phyloP scores from a whole-genome alignment of 352 stramenopile species.

The Saprolegnia diclina region DNA sequence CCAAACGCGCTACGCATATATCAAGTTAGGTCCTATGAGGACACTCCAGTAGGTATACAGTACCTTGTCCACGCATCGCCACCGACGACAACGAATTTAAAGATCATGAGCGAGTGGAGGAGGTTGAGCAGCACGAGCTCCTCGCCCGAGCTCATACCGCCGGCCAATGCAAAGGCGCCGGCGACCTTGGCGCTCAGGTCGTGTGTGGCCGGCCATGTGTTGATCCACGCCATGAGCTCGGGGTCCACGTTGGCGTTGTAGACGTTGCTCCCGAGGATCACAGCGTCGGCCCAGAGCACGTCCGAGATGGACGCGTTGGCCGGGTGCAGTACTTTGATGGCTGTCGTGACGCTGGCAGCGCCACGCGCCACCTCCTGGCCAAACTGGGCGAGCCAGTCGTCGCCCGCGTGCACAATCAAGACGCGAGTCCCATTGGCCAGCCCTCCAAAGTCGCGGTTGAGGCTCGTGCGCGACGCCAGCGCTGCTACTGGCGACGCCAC shows the following conservation, averaged over 20 bases:
- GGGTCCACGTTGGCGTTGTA: conserved; percentile 86
- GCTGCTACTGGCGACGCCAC: no score
- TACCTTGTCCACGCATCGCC: conserved; percentile 73
- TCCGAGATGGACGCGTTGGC: conserved; percentile 72
- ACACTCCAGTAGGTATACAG: no score
- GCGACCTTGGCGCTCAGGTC: conserved; percentile 82
- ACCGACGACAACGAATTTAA: conserved; percentile 79
- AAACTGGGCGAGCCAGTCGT: conserved; percentile 6
- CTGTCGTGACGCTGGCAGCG: background rate
- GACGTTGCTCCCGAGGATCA: conserved; percentile 80
- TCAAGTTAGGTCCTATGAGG: no score
- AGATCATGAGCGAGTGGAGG: conserved; percentile 83
- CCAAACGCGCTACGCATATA: no score
- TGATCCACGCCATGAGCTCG: conserved; percentile 66
- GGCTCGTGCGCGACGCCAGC: no score
- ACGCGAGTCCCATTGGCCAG: no score
- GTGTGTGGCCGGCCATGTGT: conserved; percentile 56
- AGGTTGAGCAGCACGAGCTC: conserved; percentile 84
- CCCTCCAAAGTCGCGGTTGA: no score
- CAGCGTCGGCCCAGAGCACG: conserved; percentile 74
- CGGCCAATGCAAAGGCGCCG: conserved; percentile 79
- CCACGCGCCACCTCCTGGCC: conserved; percentile 14
- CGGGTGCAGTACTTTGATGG: background rate
- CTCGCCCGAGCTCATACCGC: conserved; percentile 71
- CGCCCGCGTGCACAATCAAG: conserved; percentile 4